Conservation (phyloP, 2,329 filamentous ascomycete species). For the Aspergillus nomiae region DNA sequence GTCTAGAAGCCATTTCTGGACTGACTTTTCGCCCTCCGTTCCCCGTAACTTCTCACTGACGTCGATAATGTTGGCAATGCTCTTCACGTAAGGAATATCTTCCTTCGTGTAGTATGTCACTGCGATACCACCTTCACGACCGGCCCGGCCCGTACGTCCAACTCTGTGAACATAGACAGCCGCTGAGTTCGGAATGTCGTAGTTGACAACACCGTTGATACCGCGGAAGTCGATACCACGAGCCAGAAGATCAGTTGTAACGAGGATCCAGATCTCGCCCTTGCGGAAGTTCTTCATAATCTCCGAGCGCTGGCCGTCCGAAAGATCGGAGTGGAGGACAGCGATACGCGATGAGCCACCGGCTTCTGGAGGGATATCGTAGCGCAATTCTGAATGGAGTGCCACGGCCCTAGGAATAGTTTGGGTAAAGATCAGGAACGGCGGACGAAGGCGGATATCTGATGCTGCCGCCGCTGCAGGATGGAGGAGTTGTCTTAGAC, state of each 20-base stretch:
- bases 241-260: constrained; percentile 91
- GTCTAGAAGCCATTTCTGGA: constrained; percentile 86
- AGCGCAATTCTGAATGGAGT: constrained; percentile 84
- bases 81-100: constrained; percentile 86
- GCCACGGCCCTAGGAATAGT: constrained; percentile 89
- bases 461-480: constrained; percentile 61
- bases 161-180: constrained; percentile 92
- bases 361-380: constrained; percentile 88
- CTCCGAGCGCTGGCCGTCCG: constrained; percentile 70
- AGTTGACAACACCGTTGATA: constrained; percentile 95
- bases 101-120: constrained; percentile 96
- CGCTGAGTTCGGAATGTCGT: constrained; percentile 89
- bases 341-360: constrained; percentile 83
- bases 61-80: constrained; percentile 88
- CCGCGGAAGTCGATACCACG: constrained; percentile 94
- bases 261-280: constrained; percentile 93
- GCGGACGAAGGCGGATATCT: constrained; percentile 67
- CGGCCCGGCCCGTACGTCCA: constrained; percentile 85
- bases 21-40: constrained; percentile 55
- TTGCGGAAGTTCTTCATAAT: constrained; percentile 90
- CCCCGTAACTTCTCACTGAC: constrained; percentile 72
- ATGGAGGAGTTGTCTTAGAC: constrained; percentile 83
- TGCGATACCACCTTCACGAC: constrained; percentile 81
- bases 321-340: constrained; percentile 84
- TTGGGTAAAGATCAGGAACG: constrained; percentile 94